Base-by-base conservation (phyloP, 352 stramenopile species). In the Aphanomyces cochlioides region DNA sequence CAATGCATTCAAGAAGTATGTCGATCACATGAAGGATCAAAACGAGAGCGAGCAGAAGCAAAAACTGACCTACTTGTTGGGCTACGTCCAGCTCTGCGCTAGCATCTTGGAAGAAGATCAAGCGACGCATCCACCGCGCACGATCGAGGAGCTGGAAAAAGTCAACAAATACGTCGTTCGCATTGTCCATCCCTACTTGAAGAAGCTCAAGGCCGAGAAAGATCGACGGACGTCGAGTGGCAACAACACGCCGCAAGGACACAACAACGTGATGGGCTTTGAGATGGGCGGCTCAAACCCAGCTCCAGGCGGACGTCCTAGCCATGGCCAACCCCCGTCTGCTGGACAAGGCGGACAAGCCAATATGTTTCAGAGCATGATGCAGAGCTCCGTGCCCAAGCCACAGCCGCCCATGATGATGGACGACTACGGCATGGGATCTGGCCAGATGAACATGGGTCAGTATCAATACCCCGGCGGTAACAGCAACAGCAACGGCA, bases 111-210 rank as follows among this genome's bases (percentile, higher is more conserved):
- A 81, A 47, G 85, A 93, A 68, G 83, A 93, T 75, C 85, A 88
- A 72, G 72, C 81, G 28, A 88, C 84, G 43, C 76, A 89, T 50
- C 76, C 79, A 43, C 80, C 85, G 17, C 85, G 85, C n/a, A 88
- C 89, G 70, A 77, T 93, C 12, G 84, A 92, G 37, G 85, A 93
- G 73, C 77, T 93, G 36, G 85, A 92, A 76, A 93, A 90, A 76
- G 85, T 93, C 54, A 92, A 90, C 79, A 93, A 93, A 79, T 93
- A 93, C 80, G 90, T 93, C 66, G 82, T 93, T 39, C 91, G 91
- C 67, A 93, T 93, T 61, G 85, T 93, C 57, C 89, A 90, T 63
- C 85, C 85, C 72, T 93, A 92, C 69, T 70, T 93, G 74, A 93
- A 93, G 74, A 93, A 93, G 69, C 72, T 93, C 65, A 85, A 83